These are phyloP conservation scores for Fusarium guadeloupense DNA, from an alignment of 2,329 filamentous ascomycete species.

Conservation along the genomic window DNA sequence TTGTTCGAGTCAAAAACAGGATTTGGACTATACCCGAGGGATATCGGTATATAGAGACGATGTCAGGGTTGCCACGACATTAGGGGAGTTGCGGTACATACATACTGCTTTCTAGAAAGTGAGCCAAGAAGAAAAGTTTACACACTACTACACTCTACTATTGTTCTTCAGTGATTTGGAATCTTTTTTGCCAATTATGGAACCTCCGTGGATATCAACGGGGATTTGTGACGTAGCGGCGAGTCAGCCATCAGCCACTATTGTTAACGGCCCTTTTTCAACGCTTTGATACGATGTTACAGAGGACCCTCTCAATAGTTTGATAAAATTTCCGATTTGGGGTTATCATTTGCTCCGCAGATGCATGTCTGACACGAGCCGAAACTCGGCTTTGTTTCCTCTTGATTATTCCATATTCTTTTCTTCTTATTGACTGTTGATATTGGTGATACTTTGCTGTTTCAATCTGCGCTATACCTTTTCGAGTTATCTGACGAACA, in stretches of 20 bases:
- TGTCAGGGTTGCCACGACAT: neutral
- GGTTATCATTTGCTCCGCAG: constrained; percentile 1
- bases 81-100: constrained; percentile 10
- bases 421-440: neutral
- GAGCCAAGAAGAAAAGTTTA: constrained; percentile 2
- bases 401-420: neutral
- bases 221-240: constrained; percentile 5
- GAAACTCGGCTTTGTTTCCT: neutral
- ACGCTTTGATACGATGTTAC: neutral
- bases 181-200: neutral
- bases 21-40: constrained; percentile 25
- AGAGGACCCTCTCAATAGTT: neutral
- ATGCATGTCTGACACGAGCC: neutral
- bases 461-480: constrained; percentile 2
- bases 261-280: neutral
- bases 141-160: neutral
- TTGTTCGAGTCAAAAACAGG: constrained; percentile 18
- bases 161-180: neutral
- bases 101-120: neutral
- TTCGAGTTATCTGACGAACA: neutral
- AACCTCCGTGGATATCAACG: constrained; percentile 8
- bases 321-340: constrained; percentile 1
- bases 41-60: constrained; percentile 8
- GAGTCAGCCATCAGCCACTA: neutral
- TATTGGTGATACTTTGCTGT: neutral